Percentiles rank a stretch among this genome's conserved stretches.
Conservation (phyloP, 2,329 filamentous ascomycete genomes). For the Pseudogymnoascus sp. region DNA sequence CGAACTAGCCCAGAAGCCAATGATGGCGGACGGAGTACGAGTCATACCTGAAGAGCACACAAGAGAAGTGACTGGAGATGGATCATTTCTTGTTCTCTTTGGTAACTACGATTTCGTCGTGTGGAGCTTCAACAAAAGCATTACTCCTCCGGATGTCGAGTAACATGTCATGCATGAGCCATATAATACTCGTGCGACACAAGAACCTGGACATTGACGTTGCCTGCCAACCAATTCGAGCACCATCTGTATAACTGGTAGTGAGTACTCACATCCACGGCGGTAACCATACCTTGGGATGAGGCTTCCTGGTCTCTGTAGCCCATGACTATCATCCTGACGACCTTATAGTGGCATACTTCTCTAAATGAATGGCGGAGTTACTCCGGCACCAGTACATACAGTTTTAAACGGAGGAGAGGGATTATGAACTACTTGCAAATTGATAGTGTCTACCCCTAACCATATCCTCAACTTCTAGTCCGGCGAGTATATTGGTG, state of each 20-base stretch:
- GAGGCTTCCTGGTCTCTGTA: neutral
- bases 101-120: constrained; percentile 8
- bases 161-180: neutral
- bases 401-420: neutral
- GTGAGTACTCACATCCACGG: neutral
- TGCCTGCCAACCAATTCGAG: neutral
- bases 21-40: neutral
- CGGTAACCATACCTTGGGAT: neutral
- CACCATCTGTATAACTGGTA: neutral
- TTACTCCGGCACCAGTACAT: too few relatives aligned
- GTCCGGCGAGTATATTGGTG: neutral
- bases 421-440: neutral
- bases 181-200: neutral
- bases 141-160: neutral
- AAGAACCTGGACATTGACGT: neutral
- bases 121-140: constrained; percentile 7
- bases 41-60: neutral
- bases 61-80: constrained; percentile 1
- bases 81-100: constrained; percentile 5
- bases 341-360: neutral
- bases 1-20: neutral
- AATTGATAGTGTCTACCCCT: neutral
- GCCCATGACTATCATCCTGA: neutral
- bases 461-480: neutral
- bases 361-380: too few relatives aligned